These are phyloP conservation scores for Begonia peltatifolia DNA, from an alignment of 306 rosid genomes.

Conservation along the genomic window DNA sequence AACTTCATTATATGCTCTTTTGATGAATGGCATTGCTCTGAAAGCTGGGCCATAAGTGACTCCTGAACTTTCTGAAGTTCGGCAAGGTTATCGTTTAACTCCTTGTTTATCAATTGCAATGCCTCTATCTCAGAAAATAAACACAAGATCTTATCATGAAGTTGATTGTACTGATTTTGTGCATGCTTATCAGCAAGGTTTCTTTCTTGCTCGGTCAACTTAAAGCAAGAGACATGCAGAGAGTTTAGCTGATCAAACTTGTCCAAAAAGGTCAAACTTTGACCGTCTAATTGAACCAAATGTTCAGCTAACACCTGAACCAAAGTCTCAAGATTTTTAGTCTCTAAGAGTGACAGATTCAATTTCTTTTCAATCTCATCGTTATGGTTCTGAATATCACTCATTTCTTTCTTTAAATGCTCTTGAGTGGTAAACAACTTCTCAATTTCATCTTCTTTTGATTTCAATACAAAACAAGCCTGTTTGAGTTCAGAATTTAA, in stretches of 20 bases:
- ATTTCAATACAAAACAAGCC: conserved; percentile 37
- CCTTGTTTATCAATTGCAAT: conserved; percentile 28
- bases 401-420: conserved; percentile 44
- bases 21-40: conserved; percentile 34
- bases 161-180: conserved; percentile 40
- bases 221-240: conserved; percentile 49
- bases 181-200: conserved; percentile 40
- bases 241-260: conserved; percentile 56
- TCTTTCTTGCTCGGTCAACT: conserved; percentile 50
- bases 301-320: conserved; percentile 33
- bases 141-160: conserved; percentile 33
- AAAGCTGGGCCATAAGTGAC: conserved; percentile 30
- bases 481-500: conserved; percentile 48
- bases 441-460: conserved; percentile 50
- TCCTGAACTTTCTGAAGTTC: conserved; percentile 55
- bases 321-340: conserved; percentile 38
- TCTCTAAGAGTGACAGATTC: conserved; percentile 42
- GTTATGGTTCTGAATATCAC: conserved; percentile 34
- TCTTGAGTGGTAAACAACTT: conserved; percentile 26
- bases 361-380: conserved; percentile 37
- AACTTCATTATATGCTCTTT: conserved; percentile 48
- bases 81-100: conserved; percentile 31
- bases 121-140: conserved; percentile 40
- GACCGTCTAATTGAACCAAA: conserved; percentile 48
- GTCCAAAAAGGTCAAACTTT: conserved; percentile 38